These are phyloP conservation scores for Paecilomyces fulvus DNA, from an alignment of 2,329 filamentous ascomycete species.

Conservation along the genomic window DNA sequence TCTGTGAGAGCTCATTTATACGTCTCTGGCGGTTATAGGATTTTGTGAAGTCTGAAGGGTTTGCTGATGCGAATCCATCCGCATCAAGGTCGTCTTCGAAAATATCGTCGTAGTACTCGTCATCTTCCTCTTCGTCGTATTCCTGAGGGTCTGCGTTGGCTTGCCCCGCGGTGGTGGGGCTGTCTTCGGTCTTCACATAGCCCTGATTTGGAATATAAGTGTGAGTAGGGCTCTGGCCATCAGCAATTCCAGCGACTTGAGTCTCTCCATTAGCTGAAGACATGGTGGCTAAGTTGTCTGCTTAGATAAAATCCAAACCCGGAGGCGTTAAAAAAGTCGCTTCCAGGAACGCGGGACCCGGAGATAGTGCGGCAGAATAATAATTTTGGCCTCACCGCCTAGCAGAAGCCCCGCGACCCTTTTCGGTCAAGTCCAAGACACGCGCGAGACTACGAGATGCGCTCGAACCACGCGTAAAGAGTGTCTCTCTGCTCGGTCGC, in stretches of 20 bases:
- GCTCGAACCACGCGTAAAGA: background rate
- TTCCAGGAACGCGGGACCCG: background rate
- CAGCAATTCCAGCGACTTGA: constrained; percentile 27
- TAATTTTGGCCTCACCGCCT: background rate
- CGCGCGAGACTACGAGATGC: background rate
- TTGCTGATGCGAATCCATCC: constrained; percentile 48
- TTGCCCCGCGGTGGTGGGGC: constrained; percentile 24
- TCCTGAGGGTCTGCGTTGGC: constrained; percentile 34
- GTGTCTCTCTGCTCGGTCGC: background rate
- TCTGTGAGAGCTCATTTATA: constrained; percentile 46
- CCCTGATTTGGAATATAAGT: constrained; percentile 43
- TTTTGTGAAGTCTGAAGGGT: constrained; percentile 66
- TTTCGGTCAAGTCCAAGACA: background rate
- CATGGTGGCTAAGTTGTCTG: constrained; percentile 13
- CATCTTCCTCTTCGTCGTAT: constrained; percentile 41
- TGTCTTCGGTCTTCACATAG: constrained; percentile 31
- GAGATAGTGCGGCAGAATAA: background rate
- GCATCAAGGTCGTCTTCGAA: constrained; percentile 47
- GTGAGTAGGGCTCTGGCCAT: constrained; percentile 39
- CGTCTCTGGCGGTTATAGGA: constrained; percentile 78
- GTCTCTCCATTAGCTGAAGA: constrained; percentile 13
- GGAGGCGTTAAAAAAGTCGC: background rate
- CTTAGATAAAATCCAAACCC: background rate
- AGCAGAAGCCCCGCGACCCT: background rate
- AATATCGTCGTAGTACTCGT: constrained; percentile 55